Base-by-base conservation (phyloP, 768 basidiomycete species). In the Boletus vermiculosoides region DNA sequence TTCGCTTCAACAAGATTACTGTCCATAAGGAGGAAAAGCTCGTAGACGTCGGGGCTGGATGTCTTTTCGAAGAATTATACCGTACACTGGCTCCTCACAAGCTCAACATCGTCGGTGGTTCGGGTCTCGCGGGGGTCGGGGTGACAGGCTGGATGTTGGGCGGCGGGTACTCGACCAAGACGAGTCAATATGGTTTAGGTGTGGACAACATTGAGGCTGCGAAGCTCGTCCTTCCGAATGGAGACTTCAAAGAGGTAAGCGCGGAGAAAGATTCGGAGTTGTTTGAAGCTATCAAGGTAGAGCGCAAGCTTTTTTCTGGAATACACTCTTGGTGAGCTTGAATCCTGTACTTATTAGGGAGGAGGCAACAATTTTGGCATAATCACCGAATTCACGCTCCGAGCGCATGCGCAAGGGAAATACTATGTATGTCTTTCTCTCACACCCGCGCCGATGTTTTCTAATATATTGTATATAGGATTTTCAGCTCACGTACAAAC, bases 101-200 rank as follows among this genome's bases (percentile, higher is more conserved):
- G 0, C 56, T 59, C 28, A 66, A 56, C 45, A 60, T 66, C 10
- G 67, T 68, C 15, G 73, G 64, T 45, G 67, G 70, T 37, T 57
- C 66, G 4, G 58, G 59, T 5, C 22, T 57, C 16, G 22, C 49
- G 1, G 71, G 64, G 1, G 68, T 75, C 8, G 75, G 75, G 3
- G 59, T 75, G 9, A 45, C 61, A 20, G 74, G 74, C 10, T 75
- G 63, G 60, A 48, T 72, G 36, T 54, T 75, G 6, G 74, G 74
- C 13, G 72, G 72, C 16, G 74, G 74, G 4, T 76, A 68, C 60
- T 71, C 73, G 0, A 59, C 65, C 56, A 68, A 68, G 49, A 73
- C 69, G 5, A 76, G 70, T 47, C 66, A 73, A 46, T 65, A 65
- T 54, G 72, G 74, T 6, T 56, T 75, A 11, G 64, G 65, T 11